Evolutionary conservation across 2,329 filamentous ascomycete genomes (phyloP).

Genomic region (Alternaria dauci): DNA sequence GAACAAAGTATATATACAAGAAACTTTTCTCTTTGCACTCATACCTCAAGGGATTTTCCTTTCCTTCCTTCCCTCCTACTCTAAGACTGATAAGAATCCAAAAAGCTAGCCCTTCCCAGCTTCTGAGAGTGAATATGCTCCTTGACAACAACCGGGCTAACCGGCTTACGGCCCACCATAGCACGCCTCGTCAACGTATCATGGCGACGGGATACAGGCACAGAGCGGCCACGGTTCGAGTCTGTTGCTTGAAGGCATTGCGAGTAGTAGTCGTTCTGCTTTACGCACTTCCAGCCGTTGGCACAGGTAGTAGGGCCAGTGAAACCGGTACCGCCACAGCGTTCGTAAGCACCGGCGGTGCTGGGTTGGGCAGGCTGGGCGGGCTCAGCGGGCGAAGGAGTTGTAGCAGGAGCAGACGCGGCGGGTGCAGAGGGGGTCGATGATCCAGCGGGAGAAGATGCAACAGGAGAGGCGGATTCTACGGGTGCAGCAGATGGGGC

Average conservation of each 20-base stretch:
- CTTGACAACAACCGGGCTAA: not conserved
- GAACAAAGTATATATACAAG: conserved; percentile 7
- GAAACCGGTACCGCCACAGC: conserved; percentile 55
- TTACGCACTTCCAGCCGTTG: conserved; percentile 50
- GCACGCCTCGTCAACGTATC: not conserved
- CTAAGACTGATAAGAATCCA: not conserved
- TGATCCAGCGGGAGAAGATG: not conserved
- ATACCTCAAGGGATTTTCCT: not conserved
- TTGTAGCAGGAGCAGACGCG: conserved; percentile 4
- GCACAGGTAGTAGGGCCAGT: conserved; percentile 53
- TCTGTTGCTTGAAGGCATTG: conserved; percentile 7
- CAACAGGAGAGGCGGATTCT: conserved; percentile 4
- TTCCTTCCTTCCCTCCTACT: no score
- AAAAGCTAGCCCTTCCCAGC: conserved; percentile 1
- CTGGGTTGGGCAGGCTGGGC: not conserved
- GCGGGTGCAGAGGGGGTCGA: conserved; percentile 8
- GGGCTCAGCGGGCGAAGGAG: conserved; percentile 1
- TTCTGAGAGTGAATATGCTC: not conserved
- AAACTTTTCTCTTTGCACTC: not conserved
- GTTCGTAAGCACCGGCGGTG: conserved; percentile 43
- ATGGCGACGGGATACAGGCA: not conserved
- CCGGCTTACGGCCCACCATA: not conserved
- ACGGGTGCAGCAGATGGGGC: conserved; percentile 17
- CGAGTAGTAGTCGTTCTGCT: conserved; percentile 43
- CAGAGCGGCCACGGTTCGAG: conserved; percentile 2